These are phyloP conservation scores for Hyparrhenia diplandra DNA, from an alignment of 176 grass and related monocot species.

Conservation along the genomic window DNA sequence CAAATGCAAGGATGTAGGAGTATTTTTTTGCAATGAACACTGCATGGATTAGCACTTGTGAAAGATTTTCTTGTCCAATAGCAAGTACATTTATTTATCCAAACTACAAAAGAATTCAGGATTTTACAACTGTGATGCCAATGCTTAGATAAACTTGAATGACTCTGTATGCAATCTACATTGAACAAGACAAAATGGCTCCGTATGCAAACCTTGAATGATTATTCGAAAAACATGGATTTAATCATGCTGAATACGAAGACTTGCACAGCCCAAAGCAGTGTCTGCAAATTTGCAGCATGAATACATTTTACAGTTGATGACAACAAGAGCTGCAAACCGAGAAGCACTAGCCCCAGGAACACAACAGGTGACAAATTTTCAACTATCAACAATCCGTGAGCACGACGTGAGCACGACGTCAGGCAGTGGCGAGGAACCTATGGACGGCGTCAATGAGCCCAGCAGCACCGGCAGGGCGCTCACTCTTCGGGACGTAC, in stretches of 20 bases:
- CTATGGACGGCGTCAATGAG: conserved; percentile 43
- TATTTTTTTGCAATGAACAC: too few relatives aligned
- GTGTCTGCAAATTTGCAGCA: not conserved
- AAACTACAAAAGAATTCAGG: not conserved
- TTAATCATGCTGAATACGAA: not conserved
- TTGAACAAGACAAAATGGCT: not conserved
- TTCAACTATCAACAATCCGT: not conserved
- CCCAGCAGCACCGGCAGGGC: conserved; percentile 18
- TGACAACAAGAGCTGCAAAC: not conserved
- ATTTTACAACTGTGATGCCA: not conserved
- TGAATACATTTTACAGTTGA: not conserved
- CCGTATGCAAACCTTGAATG: not conserved
- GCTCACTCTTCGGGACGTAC: conserved; percentile 46
- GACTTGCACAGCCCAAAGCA: not conserved
- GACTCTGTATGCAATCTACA: not conserved
- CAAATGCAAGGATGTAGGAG: too few relatives aligned
- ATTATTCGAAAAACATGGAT: not conserved
- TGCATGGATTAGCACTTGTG: too few relatives aligned
- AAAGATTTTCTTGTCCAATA: not conserved
- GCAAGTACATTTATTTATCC: not conserved
- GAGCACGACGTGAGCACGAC: not conserved
- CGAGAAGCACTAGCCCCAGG: not conserved
- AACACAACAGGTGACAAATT: not conserved
- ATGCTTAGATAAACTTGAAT: not conserved
- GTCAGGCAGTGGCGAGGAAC: conserved; percentile 28